phyloP scores from a whole-genome alignment of 2,329 filamentous ascomycete genomes.

The Fusarium kyushuense region DNA sequence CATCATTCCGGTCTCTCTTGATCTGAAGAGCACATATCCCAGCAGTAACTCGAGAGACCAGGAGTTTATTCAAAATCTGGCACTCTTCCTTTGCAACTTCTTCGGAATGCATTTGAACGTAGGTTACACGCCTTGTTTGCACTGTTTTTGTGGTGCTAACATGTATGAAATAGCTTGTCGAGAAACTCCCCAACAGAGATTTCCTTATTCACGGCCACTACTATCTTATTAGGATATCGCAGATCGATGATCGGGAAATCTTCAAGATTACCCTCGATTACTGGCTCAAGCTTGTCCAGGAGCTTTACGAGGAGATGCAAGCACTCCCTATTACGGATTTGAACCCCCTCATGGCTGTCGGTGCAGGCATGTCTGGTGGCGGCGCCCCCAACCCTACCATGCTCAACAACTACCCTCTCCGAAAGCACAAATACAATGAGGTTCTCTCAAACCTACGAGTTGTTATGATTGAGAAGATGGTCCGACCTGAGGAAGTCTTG shows the following conservation, averaged over 20 bases:
- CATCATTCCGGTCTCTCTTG: conserved; percentile 90
- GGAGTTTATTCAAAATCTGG: conserved; percentile 97
- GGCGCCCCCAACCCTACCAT: conserved; percentile 87
- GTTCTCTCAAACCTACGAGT: conserved; percentile 92
- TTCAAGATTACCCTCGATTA: conserved; percentile 99
- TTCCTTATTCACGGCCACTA: conserved; percentile 97
- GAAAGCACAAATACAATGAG: conserved; percentile 98
- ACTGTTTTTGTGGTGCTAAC: conserved; percentile 36
- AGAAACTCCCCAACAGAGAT: conserved; percentile 94
- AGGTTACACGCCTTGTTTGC: conserved; percentile 47
- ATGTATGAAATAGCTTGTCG: conserved; percentile 74
- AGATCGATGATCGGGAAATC: conserved; percentile 98
- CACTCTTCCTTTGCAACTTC: conserved; percentile 96
- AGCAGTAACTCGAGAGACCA: conserved; percentile 93
- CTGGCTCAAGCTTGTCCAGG: conserved; percentile 98
- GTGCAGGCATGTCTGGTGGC: conserved; percentile 77
- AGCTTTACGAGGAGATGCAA: conserved; percentile 99
- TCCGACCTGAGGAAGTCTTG: conserved; percentile 94
- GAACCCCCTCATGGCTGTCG: conserved; percentile 87
- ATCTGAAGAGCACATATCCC: conserved; percentile 91
- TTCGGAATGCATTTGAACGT: conserved; percentile 93
- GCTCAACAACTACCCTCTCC: conserved; percentile 90
- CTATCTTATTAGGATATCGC: conserved; percentile 97
- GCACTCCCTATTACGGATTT: conserved; percentile 91
- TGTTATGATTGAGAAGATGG: conserved; percentile 99